Evolutionary conservation across 2,329 filamentous ascomycete genomes (phyloP).

Genomic region (Pseudocercospora musae): DNA sequence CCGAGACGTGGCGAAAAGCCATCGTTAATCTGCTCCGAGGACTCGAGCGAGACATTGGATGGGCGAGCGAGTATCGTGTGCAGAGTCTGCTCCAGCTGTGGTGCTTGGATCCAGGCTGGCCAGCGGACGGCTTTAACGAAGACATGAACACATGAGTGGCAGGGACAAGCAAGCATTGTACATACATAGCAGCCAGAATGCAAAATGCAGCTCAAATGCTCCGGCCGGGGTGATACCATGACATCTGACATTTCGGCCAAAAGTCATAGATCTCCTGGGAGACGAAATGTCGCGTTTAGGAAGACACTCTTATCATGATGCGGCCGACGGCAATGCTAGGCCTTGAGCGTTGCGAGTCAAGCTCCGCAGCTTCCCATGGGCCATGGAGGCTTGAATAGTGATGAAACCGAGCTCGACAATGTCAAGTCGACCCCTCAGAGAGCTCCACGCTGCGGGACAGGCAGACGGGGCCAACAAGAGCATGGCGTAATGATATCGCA

Average conservation of each 20-base stretch:
- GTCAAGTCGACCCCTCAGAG: background rate
- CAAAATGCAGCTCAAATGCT: background rate
- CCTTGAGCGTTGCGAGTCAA: background rate
- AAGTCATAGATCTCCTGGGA: background rate
- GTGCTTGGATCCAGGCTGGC: constrained; percentile 27
- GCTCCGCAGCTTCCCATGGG: background rate
- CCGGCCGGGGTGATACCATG: background rate
- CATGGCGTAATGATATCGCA: background rate
- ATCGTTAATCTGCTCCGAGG: constrained; percentile 56
- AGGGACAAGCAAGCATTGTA: background rate
- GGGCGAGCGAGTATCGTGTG: constrained; percentile 61
- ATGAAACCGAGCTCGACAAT: background rate
- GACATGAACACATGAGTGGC: background rate
- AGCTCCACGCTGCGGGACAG: background rate
- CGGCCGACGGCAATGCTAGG: background rate
- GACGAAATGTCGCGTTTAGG: background rate
- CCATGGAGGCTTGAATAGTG: too few relatives aligned
- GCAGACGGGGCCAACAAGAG: background rate
- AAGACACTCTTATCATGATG: background rate
- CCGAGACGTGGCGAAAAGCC: constrained; percentile 50
- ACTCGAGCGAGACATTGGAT: constrained; percentile 62
- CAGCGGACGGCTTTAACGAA: background rate
- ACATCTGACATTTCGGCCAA: background rate
- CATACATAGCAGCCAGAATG: too few relatives aligned
- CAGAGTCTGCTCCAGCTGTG: constrained; percentile 52